Evolutionary conservation across 73 alveolate species (phyloP).

Genomic region (Paraurostyla sp.): DNA sequence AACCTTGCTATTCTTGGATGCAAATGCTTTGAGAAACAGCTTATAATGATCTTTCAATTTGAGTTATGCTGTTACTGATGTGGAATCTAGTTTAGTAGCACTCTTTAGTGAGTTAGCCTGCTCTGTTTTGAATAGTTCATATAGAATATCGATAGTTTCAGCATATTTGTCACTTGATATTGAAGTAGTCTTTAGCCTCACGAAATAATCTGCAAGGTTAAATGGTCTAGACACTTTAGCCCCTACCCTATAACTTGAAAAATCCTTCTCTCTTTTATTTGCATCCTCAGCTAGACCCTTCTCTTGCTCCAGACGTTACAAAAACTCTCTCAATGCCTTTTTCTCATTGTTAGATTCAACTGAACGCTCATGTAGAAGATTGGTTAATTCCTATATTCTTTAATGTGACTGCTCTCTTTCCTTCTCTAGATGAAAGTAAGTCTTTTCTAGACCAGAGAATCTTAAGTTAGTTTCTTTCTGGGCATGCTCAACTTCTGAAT

Average conservation of each 20-base stretch:
- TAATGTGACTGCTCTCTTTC: conserved; percentile 56
- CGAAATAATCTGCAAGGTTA: conserved; percentile 46
- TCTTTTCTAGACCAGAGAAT: conserved; percentile 56
- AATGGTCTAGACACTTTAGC: conserved; percentile 50
- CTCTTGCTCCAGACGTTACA: conserved; percentile 62
- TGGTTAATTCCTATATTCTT: conserved; percentile 46
- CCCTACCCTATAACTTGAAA: conserved; percentile 59
- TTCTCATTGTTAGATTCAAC: conserved; percentile 62
- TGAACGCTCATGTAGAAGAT: conserved; percentile 56
- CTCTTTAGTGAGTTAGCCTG: not conserved
- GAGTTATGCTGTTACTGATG: not conserved
- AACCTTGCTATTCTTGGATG: conserved; percentile 54
- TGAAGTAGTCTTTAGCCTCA: conserved; percentile 64
- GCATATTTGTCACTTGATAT: conserved; percentile 68
- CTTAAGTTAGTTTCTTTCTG: conserved; percentile 57
- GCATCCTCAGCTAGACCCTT: conserved; percentile 48
- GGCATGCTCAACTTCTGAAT: conserved; percentile 52
- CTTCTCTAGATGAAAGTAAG: conserved; percentile 34
- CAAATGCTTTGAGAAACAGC: conserved; percentile 49
- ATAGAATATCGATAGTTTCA: conserved; percentile 62
- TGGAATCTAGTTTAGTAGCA: not conserved
- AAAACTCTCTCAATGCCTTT: conserved; percentile 60
- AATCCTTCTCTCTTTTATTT: conserved; percentile 58
- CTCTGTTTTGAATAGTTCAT: conserved; percentile 59
- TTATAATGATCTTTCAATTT: conserved; percentile 58